Conservation (phyloP, 441 rosid genomes). For the Eruca vesicaria region DNA sequence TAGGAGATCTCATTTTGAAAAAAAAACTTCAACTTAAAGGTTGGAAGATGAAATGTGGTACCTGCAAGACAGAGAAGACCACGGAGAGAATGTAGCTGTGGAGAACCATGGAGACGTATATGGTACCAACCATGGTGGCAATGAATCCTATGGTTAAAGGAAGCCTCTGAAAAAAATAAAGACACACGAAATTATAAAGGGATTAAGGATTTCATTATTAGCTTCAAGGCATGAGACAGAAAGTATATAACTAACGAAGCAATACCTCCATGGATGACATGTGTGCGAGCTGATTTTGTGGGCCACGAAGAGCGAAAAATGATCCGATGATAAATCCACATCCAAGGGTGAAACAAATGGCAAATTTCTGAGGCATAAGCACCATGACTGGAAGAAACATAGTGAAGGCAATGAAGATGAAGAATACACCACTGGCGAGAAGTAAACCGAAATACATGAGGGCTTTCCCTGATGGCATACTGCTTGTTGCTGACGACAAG, state of each 20-base stretch:
- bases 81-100: conserved; percentile 78
- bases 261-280: conserved; percentile 79
- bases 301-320: neutral
- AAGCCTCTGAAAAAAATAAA: conserved; percentile 58
- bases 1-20: too few relatives aligned
- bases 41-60: conserved; percentile 16
- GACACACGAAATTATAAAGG: conserved; percentile 7
- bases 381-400: conserved; percentile 86
- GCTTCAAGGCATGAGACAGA: neutral
- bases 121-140: conserved; percentile 70
- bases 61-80: conserved; percentile 72
- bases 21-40: too few relatives aligned
- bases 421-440: conserved; percentile 70
- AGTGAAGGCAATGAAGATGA: conserved; percentile 65
- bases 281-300: conserved; percentile 34
- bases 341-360: conserved; percentile 72
- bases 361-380: conserved; percentile 78
- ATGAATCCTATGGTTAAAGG: conserved; percentile 63
- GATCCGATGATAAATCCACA: conserved; percentile 49
- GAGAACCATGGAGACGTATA: conserved; percentile 77
- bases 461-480: conserved; percentile 71
- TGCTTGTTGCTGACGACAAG: conserved; percentile 66
- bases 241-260: neutral
- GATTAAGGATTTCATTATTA: neutral
- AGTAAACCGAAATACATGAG: conserved; percentile 68